Evolutionary conservation across 1,284 basidiomycete species (phyloP), one percentile per base, ranked within the genome.

Genomic region (Ceratorhiza oryzae-sativae): DNA sequence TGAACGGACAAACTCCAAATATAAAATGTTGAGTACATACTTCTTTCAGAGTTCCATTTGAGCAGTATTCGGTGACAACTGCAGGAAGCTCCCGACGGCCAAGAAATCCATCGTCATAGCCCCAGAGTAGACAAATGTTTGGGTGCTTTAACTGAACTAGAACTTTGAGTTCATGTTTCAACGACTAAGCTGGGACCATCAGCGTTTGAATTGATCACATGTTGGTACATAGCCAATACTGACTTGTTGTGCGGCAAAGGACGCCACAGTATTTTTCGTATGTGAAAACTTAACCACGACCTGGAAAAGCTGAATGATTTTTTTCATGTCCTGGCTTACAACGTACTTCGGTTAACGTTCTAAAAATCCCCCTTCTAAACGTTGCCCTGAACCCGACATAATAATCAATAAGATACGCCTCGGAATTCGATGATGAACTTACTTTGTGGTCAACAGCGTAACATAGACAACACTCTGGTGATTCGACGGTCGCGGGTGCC

Each of bases 111-210:
- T 67, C 9, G 13, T 67, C 63, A 23, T 53, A 53, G 8, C 63
- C 63, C 48, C 48, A 55, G 18, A 67, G 49, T 10, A 12, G 9
- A 9, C 63, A 53, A 25, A 67, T 27, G 23, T 67, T 67, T 55
- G 48, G 6, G n/a, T 67, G 63, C n/a, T 67, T 51, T 23, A 67
- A 36, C 18, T 67, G 63, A 2, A 13, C 12, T n/a, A 67, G 34
- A 15, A 67, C 41, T 3, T 10, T 42, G 5, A 67, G 6, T 9
- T 67, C 63, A 15, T 67, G 63, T 23, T 42, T 41, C 13, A 67
- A 41, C 13, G 48, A 51, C 63, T 67, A 42, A 5, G 20, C 12
- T 36, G 45, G 5, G 3, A 5, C n/a, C 4, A 45, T 39, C 5
- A 53, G n/a, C n/a, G n/a, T n/a, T n/a, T n/a, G n/a, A n/a, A n/a